Evolutionary conservation across 371 early-diverging fungal species (phyloP).

Genomic region (Haplosporangium sp.): DNA sequence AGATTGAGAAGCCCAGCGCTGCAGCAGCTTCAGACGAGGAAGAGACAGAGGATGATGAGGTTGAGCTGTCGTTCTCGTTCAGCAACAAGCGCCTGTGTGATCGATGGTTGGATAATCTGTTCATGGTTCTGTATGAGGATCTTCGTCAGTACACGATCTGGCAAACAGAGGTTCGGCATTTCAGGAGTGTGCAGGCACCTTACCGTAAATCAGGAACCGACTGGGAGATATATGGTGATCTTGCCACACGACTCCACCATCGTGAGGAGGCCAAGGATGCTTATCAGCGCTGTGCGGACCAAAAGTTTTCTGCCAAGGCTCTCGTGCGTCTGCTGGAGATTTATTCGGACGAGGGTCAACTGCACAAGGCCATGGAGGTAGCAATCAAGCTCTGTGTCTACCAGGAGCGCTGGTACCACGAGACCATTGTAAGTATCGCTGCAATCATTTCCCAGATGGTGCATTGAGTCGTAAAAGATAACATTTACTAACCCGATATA

Average conservation of each 20-base stretch:
- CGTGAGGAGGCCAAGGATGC: slow-evolving; percentile 92
- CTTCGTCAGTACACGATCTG: slow-evolving; percentile 92
- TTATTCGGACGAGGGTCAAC: slow-evolving; percentile 80
- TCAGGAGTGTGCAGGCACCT: slow-evolving; percentile 56
- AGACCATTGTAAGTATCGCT: slow-evolving; percentile 76
- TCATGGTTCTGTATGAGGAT: slow-evolving; percentile 97
- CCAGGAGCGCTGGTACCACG: slow-evolving; percentile 85
- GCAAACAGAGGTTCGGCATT: slow-evolving; percentile 81
- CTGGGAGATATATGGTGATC: slow-evolving; percentile 96
- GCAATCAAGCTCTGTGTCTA: slow-evolving; percentile 85
- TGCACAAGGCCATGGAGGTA: slow-evolving; percentile 82
- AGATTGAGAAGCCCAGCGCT: slow-evolving; percentile 48
- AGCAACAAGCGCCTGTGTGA: slow-evolving; percentile 96
- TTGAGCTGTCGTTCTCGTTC: slow-evolving; percentile 71
- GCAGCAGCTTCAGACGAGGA: slow-evolving; percentile 53
- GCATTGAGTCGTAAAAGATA: neutral
- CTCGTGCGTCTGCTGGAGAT: slow-evolving; percentile 87
- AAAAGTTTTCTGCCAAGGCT: slow-evolving; percentile 90
- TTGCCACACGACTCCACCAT: slow-evolving; percentile 87
- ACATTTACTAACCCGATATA: slow-evolving; percentile 10
- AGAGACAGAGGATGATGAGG: slow-evolving; percentile 51
- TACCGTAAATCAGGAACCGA: slow-evolving; percentile 93
- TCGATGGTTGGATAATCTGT: slow-evolving; percentile 97
- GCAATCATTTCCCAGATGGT: neutral
- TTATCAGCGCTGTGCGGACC: slow-evolving; percentile 86